phyloP scores from a whole-genome alignment of 1,284 basidiomycete genomes.

The Phlebopus sp. region DNA sequence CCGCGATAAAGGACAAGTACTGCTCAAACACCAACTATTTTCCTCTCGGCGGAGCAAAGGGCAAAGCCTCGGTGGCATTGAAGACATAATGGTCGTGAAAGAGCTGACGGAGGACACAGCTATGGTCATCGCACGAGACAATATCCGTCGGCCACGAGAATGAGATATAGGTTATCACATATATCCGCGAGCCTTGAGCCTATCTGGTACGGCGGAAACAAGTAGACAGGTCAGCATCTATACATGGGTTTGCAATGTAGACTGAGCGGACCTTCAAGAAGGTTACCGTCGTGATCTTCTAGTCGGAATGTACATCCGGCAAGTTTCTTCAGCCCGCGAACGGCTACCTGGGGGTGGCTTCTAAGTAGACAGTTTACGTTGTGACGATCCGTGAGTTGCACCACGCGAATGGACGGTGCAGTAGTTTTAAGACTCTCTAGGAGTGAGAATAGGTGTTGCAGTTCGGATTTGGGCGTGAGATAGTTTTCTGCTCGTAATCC shows the following conservation, averaged over 20 bases:
- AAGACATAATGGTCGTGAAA: too few species aligned
- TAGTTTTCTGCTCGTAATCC: slow-evolving; percentile 10
- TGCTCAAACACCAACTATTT: too few species aligned
- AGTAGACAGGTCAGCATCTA: slow-evolving; percentile 4
- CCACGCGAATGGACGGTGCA: slow-evolving; percentile 21
- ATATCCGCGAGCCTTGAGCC: slow-evolving; percentile 8
- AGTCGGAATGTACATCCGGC: slow-evolving; percentile 13
- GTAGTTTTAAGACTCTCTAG: slow-evolving; percentile 13
- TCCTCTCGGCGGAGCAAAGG: too few species aligned
- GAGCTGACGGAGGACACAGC: too few species aligned
- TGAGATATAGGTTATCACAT: slow-evolving; percentile 6
- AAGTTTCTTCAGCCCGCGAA: slow-evolving; percentile 10
- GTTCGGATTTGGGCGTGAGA: slow-evolving; percentile 12
- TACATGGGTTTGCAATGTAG: not conserved
- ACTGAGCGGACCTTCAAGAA: slow-evolving; percentile 20
- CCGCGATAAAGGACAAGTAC: too few species aligned
- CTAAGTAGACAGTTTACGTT: slow-evolving; percentile 22
- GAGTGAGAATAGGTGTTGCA: slow-evolving; percentile 11
- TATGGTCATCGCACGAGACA: too few species aligned
- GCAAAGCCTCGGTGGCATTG: too few species aligned
- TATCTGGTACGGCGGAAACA: slow-evolving; percentile 11
- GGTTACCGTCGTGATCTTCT: slow-evolving; percentile 24
- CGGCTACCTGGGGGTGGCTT: slow-evolving; percentile 13
- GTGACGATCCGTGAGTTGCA: slow-evolving; percentile 19
- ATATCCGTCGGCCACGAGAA: too few species aligned